Conservation (phyloP, 306 rosid genomes). For the Geum urbanum region DNA sequence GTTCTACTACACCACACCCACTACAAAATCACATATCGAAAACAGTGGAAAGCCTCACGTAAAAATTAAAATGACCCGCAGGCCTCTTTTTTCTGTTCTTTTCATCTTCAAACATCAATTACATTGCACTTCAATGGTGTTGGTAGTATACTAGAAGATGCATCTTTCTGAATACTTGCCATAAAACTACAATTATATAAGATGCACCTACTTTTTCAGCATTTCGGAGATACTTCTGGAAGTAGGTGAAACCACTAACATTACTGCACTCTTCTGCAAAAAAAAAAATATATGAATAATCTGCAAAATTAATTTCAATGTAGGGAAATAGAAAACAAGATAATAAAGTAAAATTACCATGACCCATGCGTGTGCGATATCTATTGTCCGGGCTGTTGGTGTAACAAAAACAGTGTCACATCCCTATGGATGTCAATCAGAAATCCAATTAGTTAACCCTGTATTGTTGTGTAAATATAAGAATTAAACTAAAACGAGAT, state of each 20-base stretch:
- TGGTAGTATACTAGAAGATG: not conserved
- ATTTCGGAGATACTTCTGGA: conserved; percentile 48
- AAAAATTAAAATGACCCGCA: not conserved
- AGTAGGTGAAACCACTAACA: conserved; percentile 65
- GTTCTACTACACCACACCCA: not conserved
- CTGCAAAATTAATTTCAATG: conserved; percentile 14
- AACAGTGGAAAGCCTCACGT: not conserved
- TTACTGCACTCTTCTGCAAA: conserved; percentile 70
- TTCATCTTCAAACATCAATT: not conserved
- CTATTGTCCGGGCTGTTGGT: conserved; percentile 95
- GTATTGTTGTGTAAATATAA: conserved; percentile 46
- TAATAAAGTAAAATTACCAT: conserved; percentile 51
- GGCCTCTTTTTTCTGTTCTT: not conserved
- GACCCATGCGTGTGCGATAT: conserved; percentile 86
- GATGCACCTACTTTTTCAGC: conserved; percentile 72
- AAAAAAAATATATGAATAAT: no score
- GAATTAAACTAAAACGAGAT: conserved; percentile 29
- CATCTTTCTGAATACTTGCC: not conserved
- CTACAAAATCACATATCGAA: not conserved
- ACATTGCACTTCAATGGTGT: not conserved
- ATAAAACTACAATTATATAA: not conserved
- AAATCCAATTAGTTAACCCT: conserved; percentile 68
- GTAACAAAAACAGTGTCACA: conserved; percentile 96
- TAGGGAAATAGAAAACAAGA: conserved; percentile 19
- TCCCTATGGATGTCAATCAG: conserved; percentile 79